Evolutionary conservation across 139 green algal genomes (phyloP), one percentile per base, ranked within the genome.

Genomic region (Ettlia oleoabundans): DNA sequence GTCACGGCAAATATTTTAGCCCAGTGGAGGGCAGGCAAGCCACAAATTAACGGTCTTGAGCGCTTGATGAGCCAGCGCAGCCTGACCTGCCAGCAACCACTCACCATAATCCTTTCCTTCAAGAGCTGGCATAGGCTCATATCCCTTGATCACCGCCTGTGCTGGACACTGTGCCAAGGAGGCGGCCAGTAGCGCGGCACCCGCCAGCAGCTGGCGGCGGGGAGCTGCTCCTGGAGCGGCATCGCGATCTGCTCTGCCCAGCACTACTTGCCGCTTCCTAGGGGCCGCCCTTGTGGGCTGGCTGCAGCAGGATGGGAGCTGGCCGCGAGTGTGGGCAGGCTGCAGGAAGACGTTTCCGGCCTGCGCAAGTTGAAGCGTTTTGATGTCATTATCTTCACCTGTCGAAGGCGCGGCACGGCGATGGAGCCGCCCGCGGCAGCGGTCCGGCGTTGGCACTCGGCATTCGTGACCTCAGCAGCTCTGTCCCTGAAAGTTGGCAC

Each of bases 41-140:
- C n/a, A n/a, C n/a, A n/a, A n/a, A n/a, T n/a, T n/a, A n/a, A n/a
- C n/a, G n/a, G n/a, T n/a, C n/a, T n/a, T n/a, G n/a, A n/a, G n/a
- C n/a, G n/a, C n/a, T n/a, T n/a, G n/a, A n/a, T n/a, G n/a, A n/a
- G n/a, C n/a, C n/a, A n/a, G n/a, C n/a, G n/a, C n/a, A n/a, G n/a
- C n/a, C n/a, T n/a, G n/a, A n/a, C n/a, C n/a, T n/a, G n/a, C n/a
- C n/a, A n/a, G n/a, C n/a, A n/a, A n/a, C n/a, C n/a, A n/a, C n/a
- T n/a, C n/a, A n/a, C 95, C 95, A 82, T 98, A 98, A 79, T 98
- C 95, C 80, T 98, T 98, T 53, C 90, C 91, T 18, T 91, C 90
- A 30, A 94, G 67, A 35, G 80, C 83, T 9, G 89, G 82, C 91
- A 94, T 94, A 4, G 88, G 88, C 68, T 93, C 88, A 24, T 83